Evolutionary conservation across 1,284 basidiomycete species (phyloP), one percentile per base, ranked within the genome.

Genomic region (Microstroma glucosiphilum): DNA sequence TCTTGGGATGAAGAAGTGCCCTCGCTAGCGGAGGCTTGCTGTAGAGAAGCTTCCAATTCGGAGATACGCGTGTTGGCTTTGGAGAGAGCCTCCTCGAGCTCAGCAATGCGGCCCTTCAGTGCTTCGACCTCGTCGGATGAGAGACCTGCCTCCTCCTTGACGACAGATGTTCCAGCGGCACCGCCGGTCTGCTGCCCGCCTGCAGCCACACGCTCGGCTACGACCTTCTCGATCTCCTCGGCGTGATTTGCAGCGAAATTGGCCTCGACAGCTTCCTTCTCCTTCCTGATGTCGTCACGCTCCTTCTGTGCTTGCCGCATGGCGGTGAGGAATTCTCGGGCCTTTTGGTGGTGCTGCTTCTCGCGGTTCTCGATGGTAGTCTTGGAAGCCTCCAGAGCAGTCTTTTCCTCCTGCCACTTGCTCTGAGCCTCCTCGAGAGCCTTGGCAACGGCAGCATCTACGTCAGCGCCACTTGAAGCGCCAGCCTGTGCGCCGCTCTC

Each of bases 1-100:
- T 66, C 67, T 30, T 51, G 21, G 26, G 13, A 43, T 17, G 48
- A 19, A 26, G 53, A 2, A 9, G 21, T 21, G 40, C 30, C 9
- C 21, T 21, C 23, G 37, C 15, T 26, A 13, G 63, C 40, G 3
- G 41, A 41, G 21, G 62, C 23, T 1, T 26, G 48, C n/a, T 62
- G 57, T 46, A 41, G 40, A 8, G 63, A 54, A 6, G 61, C 64
- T 30, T 71, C 66, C 21, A 67, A 66, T 57, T 71, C 66, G 42
- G 64, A 49, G 57, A 72, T 71, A 48, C 61, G 60, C 21, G 58
- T 54, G 46, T 69, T 66, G 56, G 72, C 62, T 11, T 65, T 62
- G 30, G 55, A 30, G n/a, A 76, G 60, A 43, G 71, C 69, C 15
- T 30, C 62, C 49, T 77, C 69, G 13, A 78, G 68, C 60, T 77